Base-by-base conservation (phyloP, 1,139 yeast genomes). In the Sugiyamaella neomexicana region DNA sequence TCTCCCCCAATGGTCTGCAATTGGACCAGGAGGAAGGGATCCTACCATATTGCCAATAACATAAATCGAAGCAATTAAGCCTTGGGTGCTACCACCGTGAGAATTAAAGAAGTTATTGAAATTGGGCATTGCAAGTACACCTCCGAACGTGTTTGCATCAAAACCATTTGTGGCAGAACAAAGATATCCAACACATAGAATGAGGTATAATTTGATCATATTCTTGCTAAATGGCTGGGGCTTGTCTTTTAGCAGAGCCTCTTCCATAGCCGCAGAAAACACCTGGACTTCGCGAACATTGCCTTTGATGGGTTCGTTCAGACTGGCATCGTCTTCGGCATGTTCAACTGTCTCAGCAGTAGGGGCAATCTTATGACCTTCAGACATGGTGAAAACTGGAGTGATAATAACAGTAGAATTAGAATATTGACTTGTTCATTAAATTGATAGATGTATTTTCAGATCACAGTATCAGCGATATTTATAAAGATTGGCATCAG, bases 81-180 rank as follows among this genome's bases (percentile, higher is more conserved):
- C 57, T 25, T 55, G 53, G 8, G 58, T 55, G 17, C 58, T 55
- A 15, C 58, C 58, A 20, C 58, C 58, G 15, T 50, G 52, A n/a
- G 56, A 50, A 20, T 55, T 36, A 36, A 55, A 55, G 41, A 50
- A 55, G 13, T 55, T 46, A 15, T 45, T 50, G 46, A 55, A 55
- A 37, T 55, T 54, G 8, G 56, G 54, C 54, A 55, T 53, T 12
- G 58, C 56, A 43, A 55, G 44, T 27, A 54, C 46, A 20, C 55
- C 55, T 3, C 55, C 55, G 42, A 53, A 53, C n/a, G 55, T 53
- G 27, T 53, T 53, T 16, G 55, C 55, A 38, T 53, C 55, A 23
- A 53, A 53, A 36, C 55, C 55, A 31, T 40, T 47, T 4, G 55
- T 53, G 13, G 55, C 55, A 31, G 55, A 53, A 38, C 55, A 53